Evolutionary conservation across 2,329 filamentous ascomycete species (phyloP).

Genomic region (Aspergillus japonicus): DNA sequence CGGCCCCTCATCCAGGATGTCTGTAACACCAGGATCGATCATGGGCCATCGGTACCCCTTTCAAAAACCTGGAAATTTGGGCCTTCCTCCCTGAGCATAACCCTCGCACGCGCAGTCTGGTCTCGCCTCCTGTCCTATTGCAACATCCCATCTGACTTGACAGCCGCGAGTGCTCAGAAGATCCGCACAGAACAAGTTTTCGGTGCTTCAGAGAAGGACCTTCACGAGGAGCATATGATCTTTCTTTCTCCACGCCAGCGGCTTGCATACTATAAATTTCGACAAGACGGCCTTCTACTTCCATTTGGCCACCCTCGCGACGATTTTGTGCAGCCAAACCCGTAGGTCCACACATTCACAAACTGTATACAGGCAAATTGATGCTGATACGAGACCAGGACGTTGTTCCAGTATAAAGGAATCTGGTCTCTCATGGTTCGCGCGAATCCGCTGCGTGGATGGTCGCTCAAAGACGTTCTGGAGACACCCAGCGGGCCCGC

Average conservation of each 20-base stretch:
- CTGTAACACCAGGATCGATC: slow-evolving; percentile 8
- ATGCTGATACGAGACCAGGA: slow-evolving; percentile 24
- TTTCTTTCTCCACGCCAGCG: slow-evolving; percentile 26
- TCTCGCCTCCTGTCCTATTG: slow-evolving; percentile 25
- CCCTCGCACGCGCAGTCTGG: slow-evolving; percentile 36
- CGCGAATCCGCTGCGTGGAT: slow-evolving; percentile 40
- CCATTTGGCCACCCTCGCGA: slow-evolving; percentile 38
- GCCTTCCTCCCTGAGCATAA: slow-evolving; percentile 24
- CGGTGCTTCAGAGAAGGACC: slow-evolving; percentile 31
- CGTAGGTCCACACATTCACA: too few relatives aligned
- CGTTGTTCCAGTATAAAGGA: slow-evolving; percentile 42
- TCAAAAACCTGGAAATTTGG: slow-evolving; percentile 35
- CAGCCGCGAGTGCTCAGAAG: slow-evolving; percentile 19
- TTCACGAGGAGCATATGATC: slow-evolving; percentile 31
- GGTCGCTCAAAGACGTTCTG: slow-evolving; percentile 31
- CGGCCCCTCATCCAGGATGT: slow-evolving; percentile 35
- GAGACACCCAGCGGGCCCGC: slow-evolving; percentile 20
- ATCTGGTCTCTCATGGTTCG: slow-evolving; percentile 41
- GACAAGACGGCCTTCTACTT: slow-evolving; percentile 41
- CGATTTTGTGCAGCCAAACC: slow-evolving; percentile 41
- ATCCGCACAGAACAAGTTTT: slow-evolving; percentile 32
- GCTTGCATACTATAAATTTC: slow-evolving; percentile 31
- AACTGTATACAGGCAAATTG: slow-evolving; percentile 24
- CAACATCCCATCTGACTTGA: slow-evolving; percentile 26
- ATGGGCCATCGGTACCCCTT: slow-evolving; percentile 6